Percentiles rank a stretch among this genome's conserved stretches.
phyloP scores from a whole-genome alignment of 257 asterid genomes.

The Fraxinus quadrangulata region DNA sequence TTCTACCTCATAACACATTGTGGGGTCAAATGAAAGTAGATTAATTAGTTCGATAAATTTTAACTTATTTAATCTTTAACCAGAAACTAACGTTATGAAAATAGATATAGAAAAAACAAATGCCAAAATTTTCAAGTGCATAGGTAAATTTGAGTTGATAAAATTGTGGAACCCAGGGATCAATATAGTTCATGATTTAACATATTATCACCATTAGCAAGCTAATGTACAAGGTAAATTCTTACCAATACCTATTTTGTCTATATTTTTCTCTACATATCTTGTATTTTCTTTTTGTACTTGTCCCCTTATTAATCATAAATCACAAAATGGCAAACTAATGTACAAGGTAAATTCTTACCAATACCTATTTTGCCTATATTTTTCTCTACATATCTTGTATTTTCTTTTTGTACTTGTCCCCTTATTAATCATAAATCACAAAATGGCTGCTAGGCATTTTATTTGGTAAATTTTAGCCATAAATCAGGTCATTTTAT shows the following conservation, averaged over 20 bases:
- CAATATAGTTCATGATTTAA: not conserved
- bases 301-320: not conserved
- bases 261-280: not conserved
- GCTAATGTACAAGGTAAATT: not conserved
- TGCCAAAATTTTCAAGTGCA: not conserved
- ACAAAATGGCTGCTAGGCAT: not conserved
- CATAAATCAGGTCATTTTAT: not conserved
- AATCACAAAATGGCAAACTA: not conserved
- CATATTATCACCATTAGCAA: not conserved
- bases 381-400: not conserved
- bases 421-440: not conserved
- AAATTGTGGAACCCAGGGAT: not conserved
- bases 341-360: not conserved
- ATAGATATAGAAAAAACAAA: no score
- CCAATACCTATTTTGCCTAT: not conserved
- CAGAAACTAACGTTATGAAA: no score
- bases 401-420: not conserved
- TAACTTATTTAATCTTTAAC: no score
- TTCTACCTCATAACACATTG: not conserved
- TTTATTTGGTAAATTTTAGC: not conserved
- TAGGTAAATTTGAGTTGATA: not conserved
- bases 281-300: not conserved
- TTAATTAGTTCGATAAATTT: no score
- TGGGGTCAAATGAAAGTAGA: not conserved
- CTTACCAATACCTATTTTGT: not conserved